Base-by-base conservation (phyloP, 345 rosid genomes). In the Hibiscus trionum region DNA sequence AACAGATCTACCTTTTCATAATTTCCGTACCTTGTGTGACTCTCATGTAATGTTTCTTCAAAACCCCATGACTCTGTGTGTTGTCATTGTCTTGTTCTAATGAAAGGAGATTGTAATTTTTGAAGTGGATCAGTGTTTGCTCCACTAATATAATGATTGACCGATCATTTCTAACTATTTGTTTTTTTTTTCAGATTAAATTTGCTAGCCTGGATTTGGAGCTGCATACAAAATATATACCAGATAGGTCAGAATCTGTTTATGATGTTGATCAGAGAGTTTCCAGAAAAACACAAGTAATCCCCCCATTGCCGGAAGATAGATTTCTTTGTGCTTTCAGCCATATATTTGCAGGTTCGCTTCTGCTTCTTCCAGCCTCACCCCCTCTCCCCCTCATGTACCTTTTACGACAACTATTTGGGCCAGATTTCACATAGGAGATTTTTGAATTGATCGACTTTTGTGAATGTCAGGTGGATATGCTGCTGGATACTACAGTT, bases 401-500 rank as follows among this genome's bases (percentile, higher is more conserved):
- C 29, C 5, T 42, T 21, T 64, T 19, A 39, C n/a, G 24, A 27
- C 33, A 26, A 33, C 6, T 16, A 61, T 16, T 47, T 27, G 39
- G 71, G 15, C 24, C 37, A 52, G 31, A 56, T 56, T 66, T 72
- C 21, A 29, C 44, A 4, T 16, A 14, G 5, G 26, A 68, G 26
- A 59, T 64, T 37, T 75, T 55, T 47, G 59, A n/a, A 66, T 69
- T 14, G 24, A 42, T 24, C 29, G 7, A 3, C 53, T 74, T 71
- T 75, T 77, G 62, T 73, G 69, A 56, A 69, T 70, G 47, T 21
- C 78, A 93, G 97, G 96, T 58, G 96, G 93, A 75, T 93, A 91
- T 77, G 96, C 97, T 65, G 96, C 98, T 74, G 97, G 98, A 75
- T 94, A 94, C 77, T 94, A 94, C 79, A 91, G 97, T 76, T 93